Evolutionary conservation across 495 filamentous ascomycete genomes (phyloP).

Genomic region (Hypoxylon intermedium): DNA sequence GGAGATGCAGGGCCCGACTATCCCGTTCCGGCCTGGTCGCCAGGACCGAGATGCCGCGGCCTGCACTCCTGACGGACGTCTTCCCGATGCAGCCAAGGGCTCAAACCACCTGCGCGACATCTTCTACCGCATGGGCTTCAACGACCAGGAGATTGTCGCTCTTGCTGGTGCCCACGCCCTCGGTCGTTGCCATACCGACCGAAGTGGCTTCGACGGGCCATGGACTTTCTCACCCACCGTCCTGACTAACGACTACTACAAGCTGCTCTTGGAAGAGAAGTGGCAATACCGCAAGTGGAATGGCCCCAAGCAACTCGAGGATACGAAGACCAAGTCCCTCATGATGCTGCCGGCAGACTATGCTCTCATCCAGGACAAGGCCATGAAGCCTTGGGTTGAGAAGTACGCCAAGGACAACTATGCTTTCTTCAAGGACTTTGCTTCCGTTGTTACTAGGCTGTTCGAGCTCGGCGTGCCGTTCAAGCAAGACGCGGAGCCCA

Average conservation of each 20-base stretch:
- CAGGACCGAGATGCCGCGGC: conserved; percentile 78
- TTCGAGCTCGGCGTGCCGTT: conserved; percentile 97
- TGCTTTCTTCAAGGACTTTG: conserved; percentile 92
- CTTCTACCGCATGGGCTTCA: conserved; percentile 98
- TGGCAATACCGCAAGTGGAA: conserved; percentile 95
- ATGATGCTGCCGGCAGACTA: conserved; percentile 99
- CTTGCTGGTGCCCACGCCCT: conserved; percentile 89
- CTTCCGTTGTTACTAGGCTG: conserved; percentile 76
- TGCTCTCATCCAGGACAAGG: conserved; percentile 86
- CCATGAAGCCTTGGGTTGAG: conserved; percentile 82
- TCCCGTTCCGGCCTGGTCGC: conserved; percentile 92
- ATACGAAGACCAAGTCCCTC: conserved; percentile 80
- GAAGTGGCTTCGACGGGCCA: conserved; percentile 87
- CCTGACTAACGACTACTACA: conserved; percentile 93
- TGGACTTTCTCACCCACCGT: conserved; percentile 97
- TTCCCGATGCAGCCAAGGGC: conserved; percentile 85
- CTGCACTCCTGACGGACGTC: conserved; percentile 94
- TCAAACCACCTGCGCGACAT: conserved; percentile 86
- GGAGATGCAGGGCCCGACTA: conserved; percentile 88
- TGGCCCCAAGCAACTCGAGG: conserved; percentile 82
- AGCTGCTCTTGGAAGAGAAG: conserved; percentile 86
- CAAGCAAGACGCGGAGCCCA: conserved; percentile 66
- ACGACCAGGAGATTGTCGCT: conserved; percentile 95
- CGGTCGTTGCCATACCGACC: conserved; percentile 89
- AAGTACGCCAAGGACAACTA: conserved; percentile 92